Percentiles rank a stretch among this genome's conserved stretches.
Evolutionary conservation across 2,329 filamentous ascomycete genomes (phyloP).

Genomic region (Epichloe gansuensis): DNA sequence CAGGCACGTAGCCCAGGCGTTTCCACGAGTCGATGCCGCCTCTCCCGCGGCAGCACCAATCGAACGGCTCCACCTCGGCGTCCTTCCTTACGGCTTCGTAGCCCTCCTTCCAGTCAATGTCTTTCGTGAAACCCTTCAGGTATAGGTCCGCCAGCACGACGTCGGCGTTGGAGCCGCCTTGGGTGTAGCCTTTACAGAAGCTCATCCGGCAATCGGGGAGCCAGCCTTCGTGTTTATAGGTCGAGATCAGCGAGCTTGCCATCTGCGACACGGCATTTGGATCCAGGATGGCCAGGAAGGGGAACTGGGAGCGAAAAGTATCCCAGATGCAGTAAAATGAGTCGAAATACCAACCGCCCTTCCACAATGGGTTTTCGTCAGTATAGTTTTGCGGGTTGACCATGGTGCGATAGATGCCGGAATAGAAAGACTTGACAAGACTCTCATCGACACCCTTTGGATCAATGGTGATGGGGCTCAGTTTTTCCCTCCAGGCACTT

Average conservation of each 20-base stretch:
- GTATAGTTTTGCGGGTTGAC: slow-evolving; percentile 64
- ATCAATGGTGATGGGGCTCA: slow-evolving; percentile 44
- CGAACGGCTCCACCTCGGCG: slow-evolving; percentile 54
- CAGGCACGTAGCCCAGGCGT: slow-evolving; percentile 55
- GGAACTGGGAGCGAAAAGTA: slow-evolving; percentile 54
- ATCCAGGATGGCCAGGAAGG: slow-evolving; percentile 56
- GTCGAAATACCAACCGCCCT: slow-evolving; percentile 55
- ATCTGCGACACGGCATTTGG: slow-evolving; percentile 51
- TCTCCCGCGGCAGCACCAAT: slow-evolving; percentile 59
- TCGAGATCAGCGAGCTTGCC: slow-evolving; percentile 59
- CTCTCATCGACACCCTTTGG: slow-evolving; percentile 37
- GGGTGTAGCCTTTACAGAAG: slow-evolving; percentile 60
- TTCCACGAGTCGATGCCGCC: slow-evolving; percentile 65
- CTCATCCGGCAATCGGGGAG: slow-evolving; percentile 66
- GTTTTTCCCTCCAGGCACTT: slow-evolving; percentile 46
- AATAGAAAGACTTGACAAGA: slow-evolving; percentile 53
- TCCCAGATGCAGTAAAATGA: slow-evolving; percentile 72
- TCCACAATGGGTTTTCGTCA: slow-evolving; percentile 57
- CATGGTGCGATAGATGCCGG: slow-evolving; percentile 59
- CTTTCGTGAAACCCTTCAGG: slow-evolving; percentile 48
- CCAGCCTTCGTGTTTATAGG: slow-evolving; percentile 56
- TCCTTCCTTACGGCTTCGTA: slow-evolving; percentile 62
- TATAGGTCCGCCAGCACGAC: slow-evolving; percentile 55
- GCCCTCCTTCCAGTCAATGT: slow-evolving; percentile 53
- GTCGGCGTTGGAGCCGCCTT: slow-evolving; percentile 65